Evolutionary conservation across 129 eudicot genomes (phyloP).

Genomic region (Flaveria ramosissima): DNA sequence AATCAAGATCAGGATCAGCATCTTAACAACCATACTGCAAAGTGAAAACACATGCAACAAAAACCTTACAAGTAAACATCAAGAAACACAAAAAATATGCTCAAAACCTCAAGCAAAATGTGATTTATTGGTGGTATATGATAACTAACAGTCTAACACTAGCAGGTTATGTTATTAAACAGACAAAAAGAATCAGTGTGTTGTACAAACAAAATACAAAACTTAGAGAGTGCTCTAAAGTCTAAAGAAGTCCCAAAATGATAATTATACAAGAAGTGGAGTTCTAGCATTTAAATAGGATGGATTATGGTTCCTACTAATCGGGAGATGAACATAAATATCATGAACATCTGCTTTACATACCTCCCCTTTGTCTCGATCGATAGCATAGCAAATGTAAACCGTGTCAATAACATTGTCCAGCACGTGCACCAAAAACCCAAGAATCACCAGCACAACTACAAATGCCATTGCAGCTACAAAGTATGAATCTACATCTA

Average conservation of each 20-base stretch:
- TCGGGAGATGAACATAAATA: slow-evolving; percentile 82
- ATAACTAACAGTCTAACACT: slow-evolving; percentile 7
- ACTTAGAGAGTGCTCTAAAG: neutral
- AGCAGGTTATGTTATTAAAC: slow-evolving; percentile 27
- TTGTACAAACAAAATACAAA: slow-evolving; percentile 39
- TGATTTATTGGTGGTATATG: slow-evolving; percentile 5
- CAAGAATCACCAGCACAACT: slow-evolving; percentile 55
- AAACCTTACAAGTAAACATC: neutral
- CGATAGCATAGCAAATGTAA: slow-evolving; percentile 87
- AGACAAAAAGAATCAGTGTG: slow-evolving; percentile 27
- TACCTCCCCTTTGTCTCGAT: slow-evolving; percentile 85
- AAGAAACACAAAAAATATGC: neutral
- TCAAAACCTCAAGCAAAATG: slow-evolving; percentile 10
- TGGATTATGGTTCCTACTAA: slow-evolving; percentile 63
- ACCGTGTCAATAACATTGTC: slow-evolving; percentile 85
- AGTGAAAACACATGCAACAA: neutral
- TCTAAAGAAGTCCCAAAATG: neutral
- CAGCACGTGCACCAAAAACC: slow-evolving; percentile 62
- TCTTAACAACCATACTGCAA: too few species aligned
- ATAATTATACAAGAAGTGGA: slow-evolving; percentile 48
- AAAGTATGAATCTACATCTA: slow-evolving; percentile 68
- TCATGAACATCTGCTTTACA: slow-evolving; percentile 86
- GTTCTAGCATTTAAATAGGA: slow-evolving; percentile 57
- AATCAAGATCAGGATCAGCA: neutral
- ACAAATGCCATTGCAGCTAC: slow-evolving; percentile 63